phyloP scores from a whole-genome alignment of 78 protist species.

The Reticulomyxa filosa region DNA sequence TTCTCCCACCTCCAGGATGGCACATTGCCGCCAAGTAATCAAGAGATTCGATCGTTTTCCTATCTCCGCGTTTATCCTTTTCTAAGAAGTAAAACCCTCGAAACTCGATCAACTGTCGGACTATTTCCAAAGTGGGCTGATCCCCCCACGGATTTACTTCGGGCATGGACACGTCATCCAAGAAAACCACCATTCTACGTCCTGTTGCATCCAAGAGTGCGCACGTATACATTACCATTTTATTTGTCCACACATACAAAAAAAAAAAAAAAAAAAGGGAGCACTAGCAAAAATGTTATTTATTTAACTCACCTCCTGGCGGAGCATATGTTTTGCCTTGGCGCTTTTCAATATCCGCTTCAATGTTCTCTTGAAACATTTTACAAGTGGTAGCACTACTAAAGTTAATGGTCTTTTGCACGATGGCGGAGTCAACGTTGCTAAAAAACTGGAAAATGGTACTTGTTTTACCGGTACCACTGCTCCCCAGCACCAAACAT shows the following conservation, averaged over 20 bases:
- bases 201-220: no score
- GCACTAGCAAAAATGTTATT: no score
- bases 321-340: conserved; percentile 47
- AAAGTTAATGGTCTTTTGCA: conserved; percentile 32
- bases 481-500: conserved; percentile 47
- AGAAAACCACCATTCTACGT: conserved; percentile 21
- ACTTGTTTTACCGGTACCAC: conserved; percentile 69
- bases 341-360: conserved; percentile 50
- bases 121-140: conserved; percentile 52
- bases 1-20: conserved; percentile 67
- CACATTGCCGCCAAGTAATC: conserved; percentile 45
- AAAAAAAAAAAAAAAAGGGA: no score
- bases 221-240: no score
- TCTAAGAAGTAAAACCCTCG: conserved; percentile 40
- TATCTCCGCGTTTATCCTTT: conserved; percentile 45
- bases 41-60: conserved; percentile 24
- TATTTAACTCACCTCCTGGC: conserved; percentile 26
- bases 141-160: conserved; percentile 59
- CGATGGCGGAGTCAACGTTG: conserved; percentile 10
- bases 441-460: conserved; percentile 10
- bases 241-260: no score
- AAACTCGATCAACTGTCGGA: conserved; percentile 50
- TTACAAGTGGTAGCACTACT: conserved; percentile 46
- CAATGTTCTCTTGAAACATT: conserved; percentile 37
- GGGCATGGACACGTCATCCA: conserved; percentile 73